phyloP scores from a whole-genome alignment of 192 early-diverging fungal species.

The Entomortierella chlamydospora region DNA sequence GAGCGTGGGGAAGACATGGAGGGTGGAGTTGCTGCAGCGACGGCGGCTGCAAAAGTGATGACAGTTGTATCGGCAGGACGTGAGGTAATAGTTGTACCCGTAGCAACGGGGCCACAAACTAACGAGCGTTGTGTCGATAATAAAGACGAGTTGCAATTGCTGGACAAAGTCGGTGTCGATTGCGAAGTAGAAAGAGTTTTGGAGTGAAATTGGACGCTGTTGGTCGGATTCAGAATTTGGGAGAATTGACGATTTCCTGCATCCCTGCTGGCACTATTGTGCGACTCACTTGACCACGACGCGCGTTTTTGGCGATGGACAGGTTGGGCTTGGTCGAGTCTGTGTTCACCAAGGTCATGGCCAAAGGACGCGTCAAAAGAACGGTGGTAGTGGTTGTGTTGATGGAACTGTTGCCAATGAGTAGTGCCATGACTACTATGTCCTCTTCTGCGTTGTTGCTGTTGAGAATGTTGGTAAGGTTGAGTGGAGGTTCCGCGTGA shows the following conservation, averaged over 20 bases:
- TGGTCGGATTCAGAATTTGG: constrained; percentile 27
- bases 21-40: constrained; percentile 8
- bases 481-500: background rate
- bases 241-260: constrained; percentile 10
- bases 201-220: constrained; percentile 23
- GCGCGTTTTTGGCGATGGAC: constrained; percentile 1
- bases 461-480: constrained; percentile 12
- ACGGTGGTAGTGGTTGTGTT: constrained; percentile 4
- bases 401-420: constrained; percentile 45
- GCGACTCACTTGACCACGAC: background rate
- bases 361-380: constrained; percentile 10
- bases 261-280: constrained; percentile 15
- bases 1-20: constrained; percentile 9
- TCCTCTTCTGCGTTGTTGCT: constrained; percentile 9
- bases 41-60: constrained; percentile 25
- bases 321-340: background rate
- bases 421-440: constrained; percentile 17
- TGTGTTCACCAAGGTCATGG: constrained; percentile 8
- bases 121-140: background rate
- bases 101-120: background rate
- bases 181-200: constrained; percentile 7
- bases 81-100: background rate
- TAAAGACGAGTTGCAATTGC: background rate
- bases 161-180: constrained; percentile 14
- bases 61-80: constrained; percentile 8